These are phyloP conservation scores for Lentinula aciculospora DNA, from an alignment of 768 basidiomycete genomes.

Conservation along the genomic window DNA sequence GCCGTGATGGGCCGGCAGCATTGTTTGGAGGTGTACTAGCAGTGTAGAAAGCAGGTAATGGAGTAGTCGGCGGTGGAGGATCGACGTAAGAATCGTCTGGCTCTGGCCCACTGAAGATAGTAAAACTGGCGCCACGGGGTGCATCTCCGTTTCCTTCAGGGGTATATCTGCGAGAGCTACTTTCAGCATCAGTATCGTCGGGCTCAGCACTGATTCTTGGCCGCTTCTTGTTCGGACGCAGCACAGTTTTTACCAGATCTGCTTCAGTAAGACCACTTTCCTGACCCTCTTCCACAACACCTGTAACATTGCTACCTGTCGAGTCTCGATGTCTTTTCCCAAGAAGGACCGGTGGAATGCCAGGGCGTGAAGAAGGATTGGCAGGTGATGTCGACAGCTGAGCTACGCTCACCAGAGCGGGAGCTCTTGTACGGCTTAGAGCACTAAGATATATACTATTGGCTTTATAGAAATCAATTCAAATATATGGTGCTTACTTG, in stretches of 20 bases:
- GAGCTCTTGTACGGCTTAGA: background rate
- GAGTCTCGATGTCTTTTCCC: constrained; percentile 66
- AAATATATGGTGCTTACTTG: background rate
- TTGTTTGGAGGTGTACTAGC: constrained; percentile 33
- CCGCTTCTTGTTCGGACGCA: constrained; percentile 50
- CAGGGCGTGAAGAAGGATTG: constrained; percentile 25
- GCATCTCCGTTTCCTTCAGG: constrained; percentile 16
- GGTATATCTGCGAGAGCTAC: constrained; percentile 4
- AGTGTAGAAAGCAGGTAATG: constrained; percentile 47
- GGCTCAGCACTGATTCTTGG: constrained; percentile 21
- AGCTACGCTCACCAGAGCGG: background rate
- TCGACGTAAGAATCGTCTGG: constrained; percentile 28
- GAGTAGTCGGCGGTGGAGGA: constrained; percentile 45
- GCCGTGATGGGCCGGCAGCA: constrained; percentile 15
- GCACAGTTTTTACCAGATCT: constrained; percentile 30
- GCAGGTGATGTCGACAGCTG: background rate
- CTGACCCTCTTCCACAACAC: constrained; percentile 35
- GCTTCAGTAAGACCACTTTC: constrained; percentile 29
- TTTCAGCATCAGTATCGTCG: constrained; percentile 11
- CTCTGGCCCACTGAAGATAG: constrained; percentile 42
- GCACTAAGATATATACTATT: background rate
- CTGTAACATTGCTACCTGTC: constrained; percentile 34
- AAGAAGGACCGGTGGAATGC: constrained; percentile 39
- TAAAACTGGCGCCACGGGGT: constrained; percentile 33
- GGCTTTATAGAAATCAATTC: background rate